Evolutionary conservation across 768 basidiomycete species (phyloP).

Genomic region (Leccinum subtestaceum): DNA sequence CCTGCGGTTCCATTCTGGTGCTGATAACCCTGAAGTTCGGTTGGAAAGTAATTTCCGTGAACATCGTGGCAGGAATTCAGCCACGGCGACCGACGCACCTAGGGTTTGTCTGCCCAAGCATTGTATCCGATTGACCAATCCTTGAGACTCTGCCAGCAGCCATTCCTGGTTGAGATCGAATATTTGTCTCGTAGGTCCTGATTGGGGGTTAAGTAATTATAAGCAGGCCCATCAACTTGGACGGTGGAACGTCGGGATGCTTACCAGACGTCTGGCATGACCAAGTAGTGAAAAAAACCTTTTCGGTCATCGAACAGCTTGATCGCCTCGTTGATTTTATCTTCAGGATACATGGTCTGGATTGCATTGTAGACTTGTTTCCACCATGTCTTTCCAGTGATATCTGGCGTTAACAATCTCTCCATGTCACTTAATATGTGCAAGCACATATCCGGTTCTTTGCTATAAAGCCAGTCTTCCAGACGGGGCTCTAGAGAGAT

Average conservation of each 20-base stretch:
- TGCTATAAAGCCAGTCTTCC: conserved; percentile 2
- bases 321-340: conserved; percentile 1
- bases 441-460: conserved; percentile 7
- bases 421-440: conserved; percentile 2
- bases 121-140: neutral
- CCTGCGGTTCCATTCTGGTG: neutral
- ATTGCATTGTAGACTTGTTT: neutral
- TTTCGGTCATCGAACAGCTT: conserved; percentile 2
- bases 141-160: neutral
- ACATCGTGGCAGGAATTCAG: neutral
- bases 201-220: neutral
- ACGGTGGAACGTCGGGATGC: neutral
- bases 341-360: neutral
- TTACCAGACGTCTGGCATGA: conserved; percentile 1
- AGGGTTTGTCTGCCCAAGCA: neutral
- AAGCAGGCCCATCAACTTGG: neutral
- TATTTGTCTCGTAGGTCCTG: neutral
- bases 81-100: too few relatives aligned
- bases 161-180: neutral
- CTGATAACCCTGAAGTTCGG: neutral
- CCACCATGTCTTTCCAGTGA: neutral
- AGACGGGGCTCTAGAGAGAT: neutral
- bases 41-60: neutral
- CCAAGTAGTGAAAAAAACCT: neutral
- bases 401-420: neutral